A percentile compares a stretch with the other conserved stretches of the same genome.
Conservation (phyloP, 202 grass and related monocot genomes). For the Musa balbisiana region DNA sequence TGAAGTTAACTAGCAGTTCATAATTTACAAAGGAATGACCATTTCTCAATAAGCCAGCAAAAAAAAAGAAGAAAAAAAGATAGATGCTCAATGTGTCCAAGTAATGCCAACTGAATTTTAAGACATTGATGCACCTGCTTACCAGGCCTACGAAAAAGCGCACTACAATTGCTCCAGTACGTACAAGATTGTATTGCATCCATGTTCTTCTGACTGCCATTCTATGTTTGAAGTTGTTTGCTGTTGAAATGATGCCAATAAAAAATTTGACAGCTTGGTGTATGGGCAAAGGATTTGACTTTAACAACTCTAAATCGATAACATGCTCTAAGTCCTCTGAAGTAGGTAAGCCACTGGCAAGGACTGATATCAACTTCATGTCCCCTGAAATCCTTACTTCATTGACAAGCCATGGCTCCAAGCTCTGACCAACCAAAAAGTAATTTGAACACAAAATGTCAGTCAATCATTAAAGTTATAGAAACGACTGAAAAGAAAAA, state of each 20-base stretch:
- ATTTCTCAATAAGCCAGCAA: no score
- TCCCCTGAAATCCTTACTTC: conserved; percentile 81
- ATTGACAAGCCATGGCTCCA: conserved; percentile 78
- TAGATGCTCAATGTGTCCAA: not conserved
- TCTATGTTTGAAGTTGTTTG: conserved; percentile 90
- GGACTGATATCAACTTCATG: conserved; percentile 81
- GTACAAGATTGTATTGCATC: conserved; percentile 92
- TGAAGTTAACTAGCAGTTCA: no score
- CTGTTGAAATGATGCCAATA: conserved; percentile 82
- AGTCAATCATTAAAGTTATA: not conserved
- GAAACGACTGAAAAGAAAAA: not conserved
- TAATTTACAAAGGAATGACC: no score
- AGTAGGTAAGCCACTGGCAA: conserved; percentile 87
- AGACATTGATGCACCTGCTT: conserved; percentile 4
- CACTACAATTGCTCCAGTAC: conserved; percentile 52
- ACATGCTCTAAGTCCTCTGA: conserved; percentile 71
- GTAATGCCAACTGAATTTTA: not conserved
- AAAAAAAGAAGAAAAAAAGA: not conserved
- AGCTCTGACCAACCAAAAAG: conserved; percentile 39
- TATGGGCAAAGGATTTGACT: conserved; percentile 41
- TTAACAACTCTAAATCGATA: conserved; percentile 63
- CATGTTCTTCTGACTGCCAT: conserved; percentile 94
- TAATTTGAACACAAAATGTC: conserved; percentile 3
- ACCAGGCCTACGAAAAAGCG: conserved; percentile 99
- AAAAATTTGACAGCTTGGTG: conserved; percentile 66